Conservation (phyloP, 257 asterid genomes). For the Plectranthus barbatus region DNA sequence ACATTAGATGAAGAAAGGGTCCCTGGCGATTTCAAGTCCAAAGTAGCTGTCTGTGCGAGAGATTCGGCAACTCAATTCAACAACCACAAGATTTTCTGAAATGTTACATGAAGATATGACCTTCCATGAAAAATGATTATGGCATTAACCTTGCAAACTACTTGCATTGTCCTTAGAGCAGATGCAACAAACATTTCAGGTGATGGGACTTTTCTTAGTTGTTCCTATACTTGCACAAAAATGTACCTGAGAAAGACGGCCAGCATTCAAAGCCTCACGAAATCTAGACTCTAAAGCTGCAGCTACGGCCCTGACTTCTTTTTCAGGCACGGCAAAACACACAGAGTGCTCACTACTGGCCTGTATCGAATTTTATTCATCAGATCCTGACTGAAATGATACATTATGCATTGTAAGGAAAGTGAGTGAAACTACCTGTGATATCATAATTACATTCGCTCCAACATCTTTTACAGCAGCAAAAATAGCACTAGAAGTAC, state of each 20-base stretch:
- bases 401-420: neutral
- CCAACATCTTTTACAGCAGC: constrained; percentile 93
- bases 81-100: neutral
- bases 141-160: neutral
- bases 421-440: constrained; percentile 57
- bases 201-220: neutral
- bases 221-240: constrained; percentile 4
- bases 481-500: constrained; percentile 90
- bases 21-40: neutral
- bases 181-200: neutral
- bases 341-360: constrained; percentile 99
- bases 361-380: constrained; percentile 34
- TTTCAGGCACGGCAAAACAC: constrained; percentile 98
- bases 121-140: neutral
- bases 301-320: constrained; percentile 86
- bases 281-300: constrained; percentile 77
- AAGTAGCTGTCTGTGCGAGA: too few relatives aligned
- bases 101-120: neutral
- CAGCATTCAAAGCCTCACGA: constrained; percentile 86
- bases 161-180: neutral
- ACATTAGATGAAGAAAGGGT: neutral
- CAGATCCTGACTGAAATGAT: constrained; percentile 4
- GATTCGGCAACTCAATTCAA: too few relatives aligned
- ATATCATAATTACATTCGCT: constrained; percentile 95
- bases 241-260: constrained; percentile 93